A percentile compares a stretch with the other conserved stretches of the same genome.
These are phyloP conservation scores for Candida saitoana DNA, from an alignment of 805 yeast species.

Conservation along the genomic window DNA sequence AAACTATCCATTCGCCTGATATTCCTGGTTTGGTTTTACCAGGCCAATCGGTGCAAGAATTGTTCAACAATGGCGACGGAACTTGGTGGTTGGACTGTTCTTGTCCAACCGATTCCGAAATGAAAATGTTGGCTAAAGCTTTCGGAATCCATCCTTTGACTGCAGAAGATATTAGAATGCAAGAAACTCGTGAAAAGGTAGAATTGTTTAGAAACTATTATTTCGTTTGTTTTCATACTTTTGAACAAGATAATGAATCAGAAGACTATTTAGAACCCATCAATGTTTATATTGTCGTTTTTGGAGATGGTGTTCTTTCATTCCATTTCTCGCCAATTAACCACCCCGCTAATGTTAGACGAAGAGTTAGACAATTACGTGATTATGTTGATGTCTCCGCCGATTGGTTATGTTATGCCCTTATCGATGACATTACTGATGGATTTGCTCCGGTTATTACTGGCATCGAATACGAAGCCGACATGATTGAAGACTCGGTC, in stretches of 20 bases:
- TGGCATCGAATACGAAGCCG: constrained; percentile 74
- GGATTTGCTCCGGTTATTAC: constrained; percentile 80
- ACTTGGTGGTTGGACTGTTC: constrained; percentile 96
- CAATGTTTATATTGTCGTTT: constrained; percentile 65
- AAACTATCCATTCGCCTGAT: constrained; percentile 86
- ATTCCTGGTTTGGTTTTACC: constrained; percentile 70
- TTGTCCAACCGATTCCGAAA: constrained; percentile 92
- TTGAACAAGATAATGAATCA: constrained; percentile 77
- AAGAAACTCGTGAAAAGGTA: constrained; percentile 95
- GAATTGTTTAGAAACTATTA: constrained; percentile 87
- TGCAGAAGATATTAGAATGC: constrained; percentile 94
- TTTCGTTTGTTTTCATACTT: constrained; percentile 95
- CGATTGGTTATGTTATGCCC: constrained; percentile 79
- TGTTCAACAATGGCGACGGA: constrained; percentile 68
- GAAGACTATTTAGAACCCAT: constrained; percentile 83
- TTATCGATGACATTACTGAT: constrained; percentile 82
- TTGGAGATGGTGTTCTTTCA: constrained; percentile 54
- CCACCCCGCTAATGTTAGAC: constrained; percentile 67
- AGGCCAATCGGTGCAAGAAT: constrained; percentile 59
- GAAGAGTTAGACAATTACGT: constrained; percentile 75
- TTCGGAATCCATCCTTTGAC: constrained; percentile 98
- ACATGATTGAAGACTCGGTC: constrained; percentile 80
- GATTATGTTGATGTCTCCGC: constrained; percentile 75
- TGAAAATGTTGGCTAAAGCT: constrained; percentile 87
- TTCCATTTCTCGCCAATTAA: constrained; percentile 58